Evolutionary conservation across 2,329 filamentous ascomycete genomes (phyloP), one percentile per base, ranked within the genome.

Genomic region (Epichloe sibirici): DNA sequence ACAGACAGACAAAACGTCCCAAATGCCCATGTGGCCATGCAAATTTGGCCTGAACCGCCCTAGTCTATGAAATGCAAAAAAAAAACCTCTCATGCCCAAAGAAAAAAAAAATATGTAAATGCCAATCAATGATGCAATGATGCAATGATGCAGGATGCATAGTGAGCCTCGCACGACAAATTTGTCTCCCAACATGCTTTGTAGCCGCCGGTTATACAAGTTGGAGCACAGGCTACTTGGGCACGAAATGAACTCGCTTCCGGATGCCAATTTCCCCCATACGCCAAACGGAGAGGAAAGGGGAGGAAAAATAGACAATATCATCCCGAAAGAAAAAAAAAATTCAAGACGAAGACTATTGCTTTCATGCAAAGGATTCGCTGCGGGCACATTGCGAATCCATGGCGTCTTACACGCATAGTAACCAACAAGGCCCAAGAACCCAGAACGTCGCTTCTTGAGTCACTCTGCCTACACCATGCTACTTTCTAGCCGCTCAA

Each of bases 401-500:
- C 23, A 39, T 15, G 15, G 15, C 49, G 35, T 45, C 31, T 39
- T 12, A 12, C 42, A 46, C 34, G 28, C 21, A 38, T 38, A 44
- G 40, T 43, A 25, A 23, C 5, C 2, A 8, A 11, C 37, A 39
- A 39, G 38, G 13, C 3, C 13, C 38, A 39, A n/a, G 37, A 7
- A n/a, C n/a, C 13, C 38, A 8, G 11, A n/a, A n/a, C n/a, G 38
- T n/a, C 38, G 38, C 31, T 9, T 31, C 31, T 31, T 31, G 31
- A 8, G 31, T 31, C 31, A 31, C 9, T 23, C 37, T 38, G 12
- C 12, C 15, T 21, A 21, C 21, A 35, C 28, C 44, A 23, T 45
- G 13, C 8, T 17, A 25, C 75, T 79, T 66, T 83, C 78, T 42
- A 86, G 69, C 63, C 74, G 72, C 55, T 79, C 75, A 43, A 86